Conservation (phyloP, 2,329 filamentous ascomycete species). For the Calonectria hawksworthii region DNA sequence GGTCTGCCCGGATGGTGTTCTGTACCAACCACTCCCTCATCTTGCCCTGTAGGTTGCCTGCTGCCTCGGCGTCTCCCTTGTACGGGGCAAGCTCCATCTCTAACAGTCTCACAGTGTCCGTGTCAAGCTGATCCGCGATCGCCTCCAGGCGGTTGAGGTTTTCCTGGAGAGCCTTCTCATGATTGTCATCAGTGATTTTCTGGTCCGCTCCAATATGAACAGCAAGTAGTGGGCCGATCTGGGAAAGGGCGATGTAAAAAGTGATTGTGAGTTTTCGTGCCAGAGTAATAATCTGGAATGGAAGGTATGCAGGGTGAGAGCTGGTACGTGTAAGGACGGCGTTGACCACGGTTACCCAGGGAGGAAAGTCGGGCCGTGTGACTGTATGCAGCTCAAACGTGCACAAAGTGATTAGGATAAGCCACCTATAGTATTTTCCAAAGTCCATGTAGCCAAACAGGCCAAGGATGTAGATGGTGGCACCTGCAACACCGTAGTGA, state of each 20-base stretch:
- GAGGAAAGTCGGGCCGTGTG: slow-evolving; percentile 67
- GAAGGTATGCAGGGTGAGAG: slow-evolving; percentile 76
- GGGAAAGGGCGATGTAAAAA: slow-evolving; percentile 85
- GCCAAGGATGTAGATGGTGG: slow-evolving; percentile 72
- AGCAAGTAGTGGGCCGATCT: slow-evolving; percentile 79
- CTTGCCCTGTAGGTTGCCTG: slow-evolving; percentile 72
- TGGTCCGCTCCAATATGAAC: slow-evolving; percentile 45
- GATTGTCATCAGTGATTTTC: slow-evolving; percentile 48
- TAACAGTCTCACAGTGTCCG: slow-evolving; percentile 79
- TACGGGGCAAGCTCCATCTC: slow-evolving; percentile 87
- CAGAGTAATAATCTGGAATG: slow-evolving; percentile 86
- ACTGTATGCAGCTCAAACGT: slow-evolving; percentile 70
- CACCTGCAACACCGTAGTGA: slow-evolving; percentile 72
- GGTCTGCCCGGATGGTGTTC: slow-evolving; percentile 84
- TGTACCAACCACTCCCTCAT: slow-evolving; percentile 91
- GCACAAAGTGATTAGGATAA: slow-evolving; percentile 66
- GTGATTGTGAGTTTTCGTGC: slow-evolving; percentile 83
- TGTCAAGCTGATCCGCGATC: slow-evolving; percentile 71
- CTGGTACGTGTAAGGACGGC: slow-evolving; percentile 55
- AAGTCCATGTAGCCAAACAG: slow-evolving; percentile 77
- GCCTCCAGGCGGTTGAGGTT: slow-evolving; percentile 77
- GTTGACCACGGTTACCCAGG: slow-evolving; percentile 62
- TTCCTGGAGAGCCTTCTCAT: slow-evolving; percentile 68
- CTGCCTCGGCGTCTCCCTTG: slow-evolving; percentile 75
- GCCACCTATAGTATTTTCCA: slow-evolving; percentile 76